Base-by-base conservation (phyloP, 176 grass and related monocot genomes). In the Eragrostis nindensis region DNA sequence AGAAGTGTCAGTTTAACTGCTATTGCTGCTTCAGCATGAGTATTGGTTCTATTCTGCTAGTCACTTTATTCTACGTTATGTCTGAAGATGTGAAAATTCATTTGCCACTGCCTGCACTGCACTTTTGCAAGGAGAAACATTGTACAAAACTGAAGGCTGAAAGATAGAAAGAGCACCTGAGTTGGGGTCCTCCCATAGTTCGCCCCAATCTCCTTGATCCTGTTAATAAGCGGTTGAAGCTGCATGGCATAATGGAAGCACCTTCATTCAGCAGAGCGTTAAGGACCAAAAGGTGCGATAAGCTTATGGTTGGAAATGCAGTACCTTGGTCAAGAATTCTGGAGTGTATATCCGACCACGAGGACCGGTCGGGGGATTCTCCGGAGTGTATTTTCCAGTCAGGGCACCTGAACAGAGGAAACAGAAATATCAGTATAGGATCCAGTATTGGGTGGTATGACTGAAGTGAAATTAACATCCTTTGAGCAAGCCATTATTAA, bases 221-320 rank as follows among this genome's bases (percentile, higher is more conserved):
- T 90, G 76, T 87, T 86, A 30, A 98, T 78, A 1, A 98, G 88
- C 71, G 96, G 92, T 87, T 98, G 92, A 74, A 98, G 87, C 96
- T 98, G 39, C 50, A 27, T 27, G 11, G 22, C n/a, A 60, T n/a
- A n/a, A n/a, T 22, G 12, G 30, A 40, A 25, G 48, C 0, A 41
- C 30, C 11, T 60, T 77, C 36, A 79, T 13, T 63, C 5, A 30
- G 18, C 36, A 21, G 5, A 10, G n/a, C 13, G 6, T 61, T 5
- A 1, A 61, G 11, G 11, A 61, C 13, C 22, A 14, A 63, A 14
- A 63, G 13, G 13, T 61, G 24, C 24, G 14, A n/a, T 7, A 10
- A 14, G 22, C 56, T 3, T 60, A 60, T 17, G 3, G 57, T 14
- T 61, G 57, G 24, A 61, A 60, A 61, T 61, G 22, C 22, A 61